Base-by-base conservation (phyloP, 345 rosid species). In the Adansonia digitata region DNA sequence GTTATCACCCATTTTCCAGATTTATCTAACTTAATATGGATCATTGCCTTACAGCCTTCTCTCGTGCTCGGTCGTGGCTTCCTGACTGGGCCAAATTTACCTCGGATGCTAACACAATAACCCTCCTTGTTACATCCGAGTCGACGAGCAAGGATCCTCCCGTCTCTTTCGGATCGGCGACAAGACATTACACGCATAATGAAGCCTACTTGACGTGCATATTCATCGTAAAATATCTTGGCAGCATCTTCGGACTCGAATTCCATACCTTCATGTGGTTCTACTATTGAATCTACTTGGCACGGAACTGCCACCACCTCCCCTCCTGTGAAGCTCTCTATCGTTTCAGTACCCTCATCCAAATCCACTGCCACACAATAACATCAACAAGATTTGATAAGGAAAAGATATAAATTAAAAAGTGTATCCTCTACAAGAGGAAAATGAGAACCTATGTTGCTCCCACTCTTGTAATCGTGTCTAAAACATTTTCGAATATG, bases 141-240 rank as follows among this genome's bases (percentile, higher is more conserved):
- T 78, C 98, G 86, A 60, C 97, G 90, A 0, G 97, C 97, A 66
- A 94, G 86, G 68, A 92, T 88, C 86, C 88, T 87, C 59, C 97
- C 96, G 72, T 94, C 97, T 80, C 91, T 90, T 82, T 91, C 98
- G 2, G 98, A 94, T 43, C 94, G 93, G 4, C 97, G 92, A 67
- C 98, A 94, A 77, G 96, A 90, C 97, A 92, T 92, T 69, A 92
- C 96, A 17, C 96, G 98, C 96, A 94, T 94, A 0, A 92, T 96
- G 73, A 94, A 94, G 9, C 98, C 98, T 74, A 90, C 73, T 45
- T 40, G 80, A 39, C 94, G 87, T 5, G 98, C 91, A 87, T 94
- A 94, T 49, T 89, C 91, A 56, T 90, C 98, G 45, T 94, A 92
- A 71, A 90, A 92, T 57, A 92, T 69, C 84, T 92, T 94, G 22